Evolutionary conservation across 768 basidiomycete genomes (phyloP).

Genomic region (Hortiboletus flavorubellus): DNA sequence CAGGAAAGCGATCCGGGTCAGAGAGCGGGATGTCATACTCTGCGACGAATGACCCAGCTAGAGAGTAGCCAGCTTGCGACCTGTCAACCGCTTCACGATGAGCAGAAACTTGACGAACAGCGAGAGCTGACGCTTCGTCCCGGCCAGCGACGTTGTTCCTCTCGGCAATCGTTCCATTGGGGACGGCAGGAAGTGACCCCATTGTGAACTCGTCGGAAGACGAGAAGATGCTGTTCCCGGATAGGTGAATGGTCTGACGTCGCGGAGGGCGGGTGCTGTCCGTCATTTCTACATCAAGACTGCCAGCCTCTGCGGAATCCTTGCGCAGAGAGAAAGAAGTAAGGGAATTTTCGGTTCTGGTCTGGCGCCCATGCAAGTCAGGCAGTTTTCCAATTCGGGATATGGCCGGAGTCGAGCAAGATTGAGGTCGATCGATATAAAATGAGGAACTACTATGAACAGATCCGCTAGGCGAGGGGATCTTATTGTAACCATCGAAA

Average conservation of each 20-base stretch:
- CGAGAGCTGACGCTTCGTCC: background rate
- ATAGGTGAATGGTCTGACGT: constrained; percentile 19
- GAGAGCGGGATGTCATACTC: constrained; percentile 15
- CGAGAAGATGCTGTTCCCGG: constrained; percentile 29
- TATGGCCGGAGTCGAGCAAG: constrained; percentile 25
- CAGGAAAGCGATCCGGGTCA: constrained; percentile 2
- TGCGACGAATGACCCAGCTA: constrained; percentile 14
- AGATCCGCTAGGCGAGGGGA: background rate
- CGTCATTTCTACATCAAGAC: constrained; percentile 22
- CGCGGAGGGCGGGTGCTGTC: constrained; percentile 4
- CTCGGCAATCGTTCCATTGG: background rate
- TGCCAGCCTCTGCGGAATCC: background rate
- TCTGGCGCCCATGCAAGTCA: background rate
- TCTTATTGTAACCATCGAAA: background rate
- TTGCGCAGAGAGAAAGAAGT: background rate
- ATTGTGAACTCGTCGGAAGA: constrained; percentile 30
- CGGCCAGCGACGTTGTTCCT: background rate
- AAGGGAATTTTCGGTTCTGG: background rate
- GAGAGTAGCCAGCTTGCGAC: background rate
- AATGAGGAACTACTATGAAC: constrained; percentile 15
- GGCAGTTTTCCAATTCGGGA: constrained; percentile 1
- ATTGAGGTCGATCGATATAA: constrained; percentile 22
- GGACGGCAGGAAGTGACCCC: background rate
- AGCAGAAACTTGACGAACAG: background rate
- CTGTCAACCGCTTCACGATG: background rate